Percentiles rank a stretch among this genome's conserved stretches.
These are phyloP conservation scores for Hypoxylon cercidicola DNA, from an alignment of 495 filamentous ascomycete species.

Conservation along the genomic window DNA sequence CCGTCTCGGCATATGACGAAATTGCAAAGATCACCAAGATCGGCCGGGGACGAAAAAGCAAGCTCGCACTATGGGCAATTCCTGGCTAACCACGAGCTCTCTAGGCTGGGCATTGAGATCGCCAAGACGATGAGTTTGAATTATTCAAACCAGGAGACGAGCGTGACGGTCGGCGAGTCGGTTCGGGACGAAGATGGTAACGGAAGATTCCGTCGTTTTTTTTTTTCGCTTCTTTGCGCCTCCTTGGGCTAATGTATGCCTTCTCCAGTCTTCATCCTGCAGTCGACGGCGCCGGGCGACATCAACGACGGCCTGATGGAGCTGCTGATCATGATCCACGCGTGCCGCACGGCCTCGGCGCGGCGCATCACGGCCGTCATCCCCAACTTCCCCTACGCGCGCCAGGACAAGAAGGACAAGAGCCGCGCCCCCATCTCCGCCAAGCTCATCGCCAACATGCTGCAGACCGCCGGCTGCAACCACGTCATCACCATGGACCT, in stretches of 20 bases:
- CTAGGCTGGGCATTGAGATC: conserved; percentile 89
- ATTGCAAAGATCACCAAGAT: conserved; percentile 24
- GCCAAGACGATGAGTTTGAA: conserved; percentile 94
- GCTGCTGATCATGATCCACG: conserved; percentile 98
- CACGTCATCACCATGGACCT: conserved; percentile 92
- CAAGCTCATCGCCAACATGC: conserved; percentile 96
- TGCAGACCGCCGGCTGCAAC: conserved; percentile 90
- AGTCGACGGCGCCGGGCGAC: conserved; percentile 93
- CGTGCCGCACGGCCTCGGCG: conserved; percentile 96
- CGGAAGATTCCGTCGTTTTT: conserved; percentile 29
- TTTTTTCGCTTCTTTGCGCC: background rate
- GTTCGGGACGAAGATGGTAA: conserved; percentile 96
- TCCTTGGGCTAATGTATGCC: conserved; percentile 11
- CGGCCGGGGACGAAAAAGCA: conserved; percentile 9
- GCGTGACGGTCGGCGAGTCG: conserved; percentile 95
- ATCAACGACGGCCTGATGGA: conserved; percentile 99
- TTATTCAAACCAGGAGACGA: conserved; percentile 98
- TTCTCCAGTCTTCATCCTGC: conserved; percentile 83
- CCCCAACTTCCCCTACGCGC: conserved; percentile 98
- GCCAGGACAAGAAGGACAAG: conserved; percentile 99
- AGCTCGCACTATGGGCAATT: conserved; percentile 12
- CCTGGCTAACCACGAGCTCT: conserved; percentile 31
- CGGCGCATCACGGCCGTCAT: conserved; percentile 91
- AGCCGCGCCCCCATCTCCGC: conserved; percentile 86
- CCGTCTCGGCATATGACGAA: conserved; percentile 13